phyloP scores from a whole-genome alignment of 306 rosid species.

The Malus asiatica region DNA sequence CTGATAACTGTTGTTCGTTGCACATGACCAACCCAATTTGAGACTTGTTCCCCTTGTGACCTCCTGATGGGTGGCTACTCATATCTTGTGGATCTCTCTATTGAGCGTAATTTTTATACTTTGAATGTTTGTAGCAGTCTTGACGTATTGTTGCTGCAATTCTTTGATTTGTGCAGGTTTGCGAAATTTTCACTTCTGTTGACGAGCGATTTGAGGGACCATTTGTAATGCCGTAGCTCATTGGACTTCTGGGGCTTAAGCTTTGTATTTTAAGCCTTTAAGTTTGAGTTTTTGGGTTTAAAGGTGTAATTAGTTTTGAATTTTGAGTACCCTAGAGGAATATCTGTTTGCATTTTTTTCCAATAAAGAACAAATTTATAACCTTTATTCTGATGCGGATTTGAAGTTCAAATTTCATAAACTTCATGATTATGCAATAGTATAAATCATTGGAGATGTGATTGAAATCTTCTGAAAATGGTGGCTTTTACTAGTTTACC shows the following conservation, averaged over 20 bases:
- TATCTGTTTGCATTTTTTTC: neutral
- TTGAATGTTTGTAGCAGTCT: neutral
- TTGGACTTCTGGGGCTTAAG: neutral
- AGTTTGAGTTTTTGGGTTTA: neutral
- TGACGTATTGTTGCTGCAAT: neutral
- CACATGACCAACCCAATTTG: neutral
- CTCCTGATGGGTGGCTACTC: neutral
- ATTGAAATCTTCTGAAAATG: too few relatives aligned
- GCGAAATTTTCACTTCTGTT: neutral
- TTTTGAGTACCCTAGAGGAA: neutral
- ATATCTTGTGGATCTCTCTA: neutral
- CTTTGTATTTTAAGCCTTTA: neutral
- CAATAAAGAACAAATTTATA: neutral
- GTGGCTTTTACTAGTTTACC: too few relatives aligned
- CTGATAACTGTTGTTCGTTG: neutral
- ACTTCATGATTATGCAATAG: too few relatives aligned
- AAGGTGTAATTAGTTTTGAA: neutral
- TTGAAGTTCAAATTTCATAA: too few relatives aligned
- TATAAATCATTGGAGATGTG: too few relatives aligned
- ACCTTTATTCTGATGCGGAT: too few relatives aligned
- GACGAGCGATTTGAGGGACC: neutral
- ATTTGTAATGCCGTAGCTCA: neutral
- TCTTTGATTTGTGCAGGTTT: conserved; percentile 3
- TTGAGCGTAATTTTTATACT: neutral
- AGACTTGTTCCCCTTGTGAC: neutral